phyloP scores from a whole-genome alignment of 371 early-diverging fungal species.

The Rhizopus microsporus region DNA sequence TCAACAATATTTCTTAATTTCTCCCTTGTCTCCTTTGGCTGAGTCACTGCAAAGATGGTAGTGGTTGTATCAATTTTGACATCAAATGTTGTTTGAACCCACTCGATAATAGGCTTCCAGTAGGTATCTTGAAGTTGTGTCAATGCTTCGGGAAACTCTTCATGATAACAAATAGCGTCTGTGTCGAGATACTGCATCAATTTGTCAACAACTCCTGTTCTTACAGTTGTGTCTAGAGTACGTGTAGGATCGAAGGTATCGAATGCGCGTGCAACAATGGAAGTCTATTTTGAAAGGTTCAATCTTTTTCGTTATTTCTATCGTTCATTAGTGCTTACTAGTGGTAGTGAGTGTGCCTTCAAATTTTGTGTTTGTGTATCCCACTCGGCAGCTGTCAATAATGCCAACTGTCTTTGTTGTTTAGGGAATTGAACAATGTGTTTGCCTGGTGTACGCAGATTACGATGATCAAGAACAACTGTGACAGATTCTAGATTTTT shows the following conservation, averaged over 20 bases:
- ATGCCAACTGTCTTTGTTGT: conserved; percentile 66
- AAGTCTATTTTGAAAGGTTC: conserved; percentile 60
- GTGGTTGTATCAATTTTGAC: conserved; percentile 75
- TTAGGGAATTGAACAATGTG: conserved; percentile 62
- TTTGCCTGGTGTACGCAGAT: conserved; percentile 85
- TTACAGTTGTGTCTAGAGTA: conserved; percentile 38
- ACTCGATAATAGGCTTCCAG: conserved; percentile 84
- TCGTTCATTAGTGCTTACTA: no score
- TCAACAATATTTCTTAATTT: conserved; percentile 58
- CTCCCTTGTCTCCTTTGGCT: conserved; percentile 61
- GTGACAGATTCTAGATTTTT: conserved; percentile 48
- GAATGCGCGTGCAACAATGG: conserved; percentile 80
- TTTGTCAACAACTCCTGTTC: conserved; percentile 71
- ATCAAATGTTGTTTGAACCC: conserved; percentile 67
- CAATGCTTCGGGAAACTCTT: conserved; percentile 75
- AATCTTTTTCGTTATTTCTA: not conserved
- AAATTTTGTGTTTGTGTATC: conserved; percentile 78
- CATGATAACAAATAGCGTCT: conserved; percentile 88
- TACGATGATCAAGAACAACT: conserved; percentile 78
- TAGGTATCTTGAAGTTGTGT: conserved; percentile 77
- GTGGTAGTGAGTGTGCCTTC: conserved; percentile 84
- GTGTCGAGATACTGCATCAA: conserved; percentile 83
- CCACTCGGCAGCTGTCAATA: conserved; percentile 92
- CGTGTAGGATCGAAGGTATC: conserved; percentile 65
- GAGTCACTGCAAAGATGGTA: conserved; percentile 70